Percentiles rank a stretch among this genome's conserved stretches.
These are phyloP conservation scores for Solanum sitiens DNA, from an alignment of 257 asterid species.

Conservation along the genomic window DNA sequence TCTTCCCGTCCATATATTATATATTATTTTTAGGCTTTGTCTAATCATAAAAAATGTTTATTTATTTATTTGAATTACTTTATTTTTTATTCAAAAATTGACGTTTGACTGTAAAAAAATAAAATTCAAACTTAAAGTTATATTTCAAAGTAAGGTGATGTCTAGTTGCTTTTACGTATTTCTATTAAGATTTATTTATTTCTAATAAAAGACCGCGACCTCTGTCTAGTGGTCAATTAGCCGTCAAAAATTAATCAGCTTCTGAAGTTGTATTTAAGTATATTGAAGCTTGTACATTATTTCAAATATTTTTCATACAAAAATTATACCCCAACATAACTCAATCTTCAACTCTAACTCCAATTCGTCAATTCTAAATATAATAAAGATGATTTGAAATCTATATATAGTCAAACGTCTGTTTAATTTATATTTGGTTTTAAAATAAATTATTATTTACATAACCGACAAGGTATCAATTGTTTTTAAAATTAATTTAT, in stretches of 20 bases:
- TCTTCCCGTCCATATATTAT: not conserved
- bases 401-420: not conserved
- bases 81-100: not conserved
- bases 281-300: not conserved
- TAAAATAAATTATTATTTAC: not conserved
- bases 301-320: not conserved
- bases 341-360: not conserved
- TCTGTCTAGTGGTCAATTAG: no score
- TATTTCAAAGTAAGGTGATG: not conserved
- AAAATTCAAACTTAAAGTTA: not conserved
- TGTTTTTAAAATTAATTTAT: not conserved
- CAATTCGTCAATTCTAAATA: no score
- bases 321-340: not conserved
- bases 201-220: no score
- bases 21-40: not conserved
- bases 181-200: no score
- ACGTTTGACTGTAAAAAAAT: not conserved
- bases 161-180: no score
- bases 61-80: not conserved
- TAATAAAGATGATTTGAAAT: not conserved
- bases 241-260: no score
- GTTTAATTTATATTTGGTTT: not conserved
- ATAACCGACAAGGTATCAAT: not conserved
- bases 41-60: not conserved
- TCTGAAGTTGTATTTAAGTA: not conserved